Percentiles rank a stretch among this genome's conserved stretches.
Conservation (phyloP, 2,329 filamentous ascomycete species). For the Bipolaris oryzae region DNA sequence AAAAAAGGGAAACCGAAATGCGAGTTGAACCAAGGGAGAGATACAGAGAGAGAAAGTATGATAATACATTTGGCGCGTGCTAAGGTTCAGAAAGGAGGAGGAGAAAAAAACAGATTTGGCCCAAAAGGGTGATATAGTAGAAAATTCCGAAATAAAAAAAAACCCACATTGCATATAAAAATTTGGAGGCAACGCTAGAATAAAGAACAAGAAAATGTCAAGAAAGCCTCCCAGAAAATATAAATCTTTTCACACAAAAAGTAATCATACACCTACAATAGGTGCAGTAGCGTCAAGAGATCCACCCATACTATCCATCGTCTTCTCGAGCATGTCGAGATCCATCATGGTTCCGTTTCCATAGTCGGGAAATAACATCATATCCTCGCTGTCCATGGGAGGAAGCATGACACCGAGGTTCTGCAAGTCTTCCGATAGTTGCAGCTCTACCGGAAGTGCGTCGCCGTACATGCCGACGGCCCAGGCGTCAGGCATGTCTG, state of each 20-base stretch:
- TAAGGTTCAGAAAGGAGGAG: no score
- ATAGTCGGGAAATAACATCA: constrained; percentile 42
- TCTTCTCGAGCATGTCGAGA: constrained; percentile 42
- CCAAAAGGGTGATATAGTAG: no score
- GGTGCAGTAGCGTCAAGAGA: constrained; percentile 26
- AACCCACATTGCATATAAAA: no score
- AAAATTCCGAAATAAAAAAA: no score
- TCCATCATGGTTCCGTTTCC: constrained; percentile 38
- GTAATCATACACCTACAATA: constrained; percentile 15
- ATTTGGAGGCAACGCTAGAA: background rate
- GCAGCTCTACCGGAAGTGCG: constrained; percentile 37
- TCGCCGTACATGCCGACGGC: constrained; percentile 33
- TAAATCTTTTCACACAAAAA: background rate
- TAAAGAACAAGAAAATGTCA: background rate
- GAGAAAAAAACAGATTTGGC: no score
- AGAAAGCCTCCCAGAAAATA: background rate
- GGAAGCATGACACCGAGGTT: constrained; percentile 40
- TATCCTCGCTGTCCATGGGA: constrained; percentile 43
- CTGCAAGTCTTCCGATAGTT: constrained; percentile 41
- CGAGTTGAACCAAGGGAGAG: no score
- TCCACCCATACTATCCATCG: constrained; percentile 39
- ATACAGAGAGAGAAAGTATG: no score
- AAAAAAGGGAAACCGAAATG: no score
- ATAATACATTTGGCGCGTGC: no score
- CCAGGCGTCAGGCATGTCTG: constrained; percentile 44